These are phyloP conservation scores for Pythium oligandrum DNA, from an alignment of 352 stramenopile genomes.

Conservation along the genomic window DNA sequence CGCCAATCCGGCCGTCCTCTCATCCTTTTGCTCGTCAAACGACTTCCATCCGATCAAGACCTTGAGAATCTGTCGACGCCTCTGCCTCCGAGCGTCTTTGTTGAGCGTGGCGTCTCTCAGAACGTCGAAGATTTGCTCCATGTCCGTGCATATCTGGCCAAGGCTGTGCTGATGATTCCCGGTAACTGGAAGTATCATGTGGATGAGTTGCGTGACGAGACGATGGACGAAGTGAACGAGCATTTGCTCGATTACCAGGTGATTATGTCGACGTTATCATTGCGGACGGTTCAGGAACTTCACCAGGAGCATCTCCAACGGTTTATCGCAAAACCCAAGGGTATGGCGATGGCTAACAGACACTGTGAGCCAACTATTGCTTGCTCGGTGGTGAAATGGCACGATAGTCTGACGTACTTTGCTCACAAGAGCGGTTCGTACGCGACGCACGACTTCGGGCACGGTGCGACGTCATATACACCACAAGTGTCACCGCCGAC, in stretches of 20 bases:
- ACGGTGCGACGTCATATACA: neutral
- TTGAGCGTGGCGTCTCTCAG: constrained; percentile 38
- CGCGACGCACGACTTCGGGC: constrained; percentile 5
- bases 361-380: constrained; percentile 12
- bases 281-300: constrained; percentile 34
- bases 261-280: constrained; percentile 55
- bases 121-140: constrained; percentile 50
- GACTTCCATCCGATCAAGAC: constrained; percentile 25
- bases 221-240: constrained; percentile 27
- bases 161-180: constrained; percentile 45
- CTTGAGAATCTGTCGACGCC: constrained; percentile 21
- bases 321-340: neutral
- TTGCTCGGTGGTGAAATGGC: constrained; percentile 45
- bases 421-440: constrained; percentile 34
- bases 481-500: no score
- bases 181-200: constrained; percentile 39
- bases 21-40: constrained; percentile 39
- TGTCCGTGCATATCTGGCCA: constrained; percentile 36
- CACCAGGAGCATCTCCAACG: constrained; percentile 26
- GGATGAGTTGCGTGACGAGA: constrained; percentile 30
- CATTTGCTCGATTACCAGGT: constrained; percentile 62
- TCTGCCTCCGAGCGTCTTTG: constrained; percentile 38
- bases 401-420: constrained; percentile 53
- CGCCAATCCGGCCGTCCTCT: constrained; percentile 3
- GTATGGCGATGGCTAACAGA: neutral